These are phyloP conservation scores for Diutina pseudorugosa DNA, from an alignment of 1,139 yeast species.

Conservation along the genomic window DNA sequence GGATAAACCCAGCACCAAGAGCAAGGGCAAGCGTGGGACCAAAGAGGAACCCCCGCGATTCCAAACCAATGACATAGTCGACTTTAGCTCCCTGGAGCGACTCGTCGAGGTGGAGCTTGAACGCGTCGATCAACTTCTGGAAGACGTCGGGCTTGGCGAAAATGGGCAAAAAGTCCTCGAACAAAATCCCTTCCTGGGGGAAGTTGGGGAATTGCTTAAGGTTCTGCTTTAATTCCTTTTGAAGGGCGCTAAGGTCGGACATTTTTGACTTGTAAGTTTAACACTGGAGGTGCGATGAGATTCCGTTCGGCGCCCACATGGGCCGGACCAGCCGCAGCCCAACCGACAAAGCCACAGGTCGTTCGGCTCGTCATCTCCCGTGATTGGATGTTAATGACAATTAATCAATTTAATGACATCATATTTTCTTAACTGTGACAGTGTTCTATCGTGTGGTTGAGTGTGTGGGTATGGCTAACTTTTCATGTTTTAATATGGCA, in stretches of 20 bases:
- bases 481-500: too few species aligned
- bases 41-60: slow-evolving; percentile 91
- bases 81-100: slow-evolving; percentile 48
- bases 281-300: slow-evolving; percentile 3
- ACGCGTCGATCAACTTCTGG: slow-evolving; percentile 70
- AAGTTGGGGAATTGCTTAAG: slow-evolving; percentile 83
- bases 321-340: not conserved
- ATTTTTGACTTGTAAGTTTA: too few species aligned
- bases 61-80: slow-evolving; percentile 88
- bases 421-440: too few species aligned
- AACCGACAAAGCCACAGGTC: too few species aligned
- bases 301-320: not conserved
- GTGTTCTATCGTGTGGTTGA: too few species aligned
- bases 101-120: slow-evolving; percentile 42
- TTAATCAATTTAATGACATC: too few species aligned
- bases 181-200: slow-evolving; percentile 85
- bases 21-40: slow-evolving; percentile 94
- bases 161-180: slow-evolving; percentile 92
- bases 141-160: slow-evolving; percentile 74
- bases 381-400: too few species aligned
- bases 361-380: too few species aligned
- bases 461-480: too few species aligned
- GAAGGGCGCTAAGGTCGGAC: slow-evolving; percentile 12
- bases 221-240: slow-evolving; percentile 50
- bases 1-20: slow-evolving; percentile 81